phyloP scores from a whole-genome alignment of 2,329 filamentous ascomycete species.

The Bimuria novae-zelandiae region DNA sequence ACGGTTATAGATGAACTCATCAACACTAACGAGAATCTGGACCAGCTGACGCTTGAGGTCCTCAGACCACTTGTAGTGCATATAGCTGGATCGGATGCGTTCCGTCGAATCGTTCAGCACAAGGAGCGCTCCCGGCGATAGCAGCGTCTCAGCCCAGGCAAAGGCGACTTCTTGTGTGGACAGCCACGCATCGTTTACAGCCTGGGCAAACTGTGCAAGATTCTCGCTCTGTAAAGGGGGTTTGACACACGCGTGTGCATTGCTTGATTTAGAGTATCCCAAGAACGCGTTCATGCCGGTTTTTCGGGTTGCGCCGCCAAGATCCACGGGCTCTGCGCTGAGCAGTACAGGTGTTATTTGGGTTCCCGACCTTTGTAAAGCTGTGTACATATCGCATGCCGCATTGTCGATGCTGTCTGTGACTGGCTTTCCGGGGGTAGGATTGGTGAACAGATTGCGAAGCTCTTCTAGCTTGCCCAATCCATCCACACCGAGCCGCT shows the following conservation, averaged over 20 bases:
- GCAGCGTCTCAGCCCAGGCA: constrained; percentile 57
- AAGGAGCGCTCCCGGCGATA: constrained; percentile 48
- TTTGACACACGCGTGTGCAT: constrained; percentile 46
- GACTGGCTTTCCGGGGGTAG: constrained; percentile 13
- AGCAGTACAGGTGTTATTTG: constrained; percentile 54
- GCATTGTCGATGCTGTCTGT: constrained; percentile 37
- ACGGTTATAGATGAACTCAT: constrained; percentile 57
- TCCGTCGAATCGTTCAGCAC: constrained; percentile 14
- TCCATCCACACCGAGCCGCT: constrained; percentile 55
- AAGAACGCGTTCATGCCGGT: constrained; percentile 60
- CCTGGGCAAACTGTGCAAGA: constrained; percentile 48
- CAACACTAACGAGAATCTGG: constrained; percentile 57
- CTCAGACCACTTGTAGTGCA: constrained; percentile 59
- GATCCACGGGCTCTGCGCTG: constrained; percentile 55
- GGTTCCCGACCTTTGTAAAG: constrained; percentile 42
- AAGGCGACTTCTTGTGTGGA: constrained; percentile 58
- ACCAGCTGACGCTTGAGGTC: constrained; percentile 60
- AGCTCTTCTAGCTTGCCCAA: constrained; percentile 50
- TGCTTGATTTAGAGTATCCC: constrained; percentile 58
- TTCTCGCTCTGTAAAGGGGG: constrained; percentile 48
- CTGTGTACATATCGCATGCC: constrained; percentile 49
- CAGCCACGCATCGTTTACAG: constrained; percentile 54
- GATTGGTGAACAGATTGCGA: constrained; percentile 31
- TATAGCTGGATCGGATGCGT: constrained; percentile 54
- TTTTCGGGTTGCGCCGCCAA: constrained; percentile 55